Evolutionary conservation across 768 basidiomycete species (phyloP), one percentile per base, ranked within the genome.

Genomic region (Trametes sanguinea): DNA sequence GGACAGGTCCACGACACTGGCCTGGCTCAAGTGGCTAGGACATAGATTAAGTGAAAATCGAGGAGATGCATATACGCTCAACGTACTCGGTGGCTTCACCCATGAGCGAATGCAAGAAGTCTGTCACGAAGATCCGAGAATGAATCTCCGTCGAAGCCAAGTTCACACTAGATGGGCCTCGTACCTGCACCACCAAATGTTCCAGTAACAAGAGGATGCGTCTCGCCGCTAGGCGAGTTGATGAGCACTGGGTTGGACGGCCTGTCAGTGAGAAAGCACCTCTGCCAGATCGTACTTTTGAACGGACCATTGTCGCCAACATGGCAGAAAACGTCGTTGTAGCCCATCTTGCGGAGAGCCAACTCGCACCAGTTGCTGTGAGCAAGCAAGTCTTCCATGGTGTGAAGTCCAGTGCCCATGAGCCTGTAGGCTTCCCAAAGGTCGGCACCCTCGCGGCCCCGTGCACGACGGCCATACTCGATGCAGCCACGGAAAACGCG

Each of bases 361-460:
- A 92, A 76, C 73, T 94, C 90, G 73, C 87, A 88, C 83, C 87
- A 92, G 74, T 93, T 87, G 69, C 84, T 85, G 71, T 92, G 92
- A 1, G 90, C 90, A 11, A 87, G 75, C 43, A 92, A 80, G 71
- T 93, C 89, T 69, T 92, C 89, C 74, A 87, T 76, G 3, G 86
- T 87, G 69, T 87, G 86, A 35, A 87, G 75, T 2, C 83, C 85
- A 22, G 82, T 85, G 3, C 90, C 90, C 16, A 92, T 78, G 8
- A 90, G 78, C 13, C 88, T 81, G 74, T 87, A 92, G 2, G 86
- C 85, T 65, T 88, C 86, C 74, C 77, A 88, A 14, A 84, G 78
- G 50, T 87, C 85, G 3, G 76, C 71, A 22, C 78, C 81, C 57
- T 87, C 84, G 47, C 78, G 73, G 1, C 84, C 83, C 7, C 76